Conservation (phyloP, 192 early-diverging fungal genomes). For the Dimargaris cristalligena region DNA sequence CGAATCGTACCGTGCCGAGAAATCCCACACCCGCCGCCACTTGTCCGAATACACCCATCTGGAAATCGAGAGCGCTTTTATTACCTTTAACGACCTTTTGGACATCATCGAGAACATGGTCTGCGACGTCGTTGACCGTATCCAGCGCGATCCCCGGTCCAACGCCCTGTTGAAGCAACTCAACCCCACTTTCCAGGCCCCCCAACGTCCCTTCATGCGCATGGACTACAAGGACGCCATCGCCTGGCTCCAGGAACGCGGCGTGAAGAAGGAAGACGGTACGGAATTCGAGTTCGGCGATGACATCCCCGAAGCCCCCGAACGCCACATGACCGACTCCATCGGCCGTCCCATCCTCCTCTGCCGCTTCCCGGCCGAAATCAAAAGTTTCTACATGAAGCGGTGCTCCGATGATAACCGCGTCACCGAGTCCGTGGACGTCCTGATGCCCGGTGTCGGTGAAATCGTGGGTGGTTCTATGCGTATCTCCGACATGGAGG, state of each 20-base stretch:
- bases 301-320: conserved; percentile 96
- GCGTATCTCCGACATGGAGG: conserved; percentile 77
- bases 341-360: conserved; percentile 90
- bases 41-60: conserved; percentile 94
- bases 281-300: conserved; percentile 90
- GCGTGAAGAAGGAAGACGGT: conserved; percentile 77
- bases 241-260: conserved; percentile 76
- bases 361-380: conserved; percentile 89
- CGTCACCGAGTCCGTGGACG: conserved; percentile 92
- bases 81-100: conserved; percentile 80
- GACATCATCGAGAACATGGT: conserved; percentile 80
- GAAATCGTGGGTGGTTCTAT: conserved; percentile 98
- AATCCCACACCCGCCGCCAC: conserved; percentile 90
- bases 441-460: conserved; percentile 95
- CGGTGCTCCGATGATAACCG: conserved; percentile 58
- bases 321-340: conserved; percentile 97
- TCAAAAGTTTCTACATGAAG: conserved; percentile 99
- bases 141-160: conserved; percentile 58
- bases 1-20: conserved; percentile 96
- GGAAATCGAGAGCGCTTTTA: conserved; percentile 93
- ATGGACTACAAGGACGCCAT: conserved; percentile 97
- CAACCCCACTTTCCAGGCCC: conserved; percentile 76
- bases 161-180: conserved; percentile 67
- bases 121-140: conserved; percentile 57
- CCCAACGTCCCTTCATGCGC: conserved; percentile 73